These are phyloP conservation scores for Spatholobus suberectus DNA, from an alignment of 306 rosid genomes.

Conservation along the genomic window DNA sequence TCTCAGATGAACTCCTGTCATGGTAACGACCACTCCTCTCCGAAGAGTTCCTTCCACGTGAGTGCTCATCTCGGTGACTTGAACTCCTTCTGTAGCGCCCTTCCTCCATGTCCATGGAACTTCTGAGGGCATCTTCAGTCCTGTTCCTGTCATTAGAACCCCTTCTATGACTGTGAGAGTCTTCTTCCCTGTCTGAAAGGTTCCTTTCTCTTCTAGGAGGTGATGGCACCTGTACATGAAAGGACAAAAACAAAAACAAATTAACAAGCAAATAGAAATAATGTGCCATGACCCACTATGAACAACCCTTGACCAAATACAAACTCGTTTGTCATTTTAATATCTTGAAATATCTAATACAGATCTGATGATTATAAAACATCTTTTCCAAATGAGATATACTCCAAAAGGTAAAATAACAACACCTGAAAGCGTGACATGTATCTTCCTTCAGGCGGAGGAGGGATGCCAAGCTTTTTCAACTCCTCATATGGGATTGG, in stretches of 20 bases:
- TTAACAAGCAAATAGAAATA: background rate
- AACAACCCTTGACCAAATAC: background rate
- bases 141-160: too few species aligned
- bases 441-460: conserved; percentile 93
- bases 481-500: conserved; percentile 79
- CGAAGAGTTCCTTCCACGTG: conserved; percentile 41
- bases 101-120: conserved; percentile 51
- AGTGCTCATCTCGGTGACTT: conserved; percentile 43
- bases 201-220: conserved; percentile 75
- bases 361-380: background rate
- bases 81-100: conserved; percentile 47
- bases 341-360: conserved; percentile 18
- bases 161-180: conserved; percentile 43
- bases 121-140: too few species aligned
- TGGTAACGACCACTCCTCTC: conserved; percentile 44
- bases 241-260: background rate
- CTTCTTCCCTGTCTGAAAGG: conserved; percentile 50
- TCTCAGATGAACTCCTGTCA: conserved; percentile 40
- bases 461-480: conserved; percentile 86
- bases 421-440: conserved; percentile 81
- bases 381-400: background rate
- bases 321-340: background rate
- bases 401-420: too few species aligned
- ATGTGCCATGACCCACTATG: background rate
- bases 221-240: conserved; percentile 68